A percentile compares a stretch with the other conserved stretches of the same genome.
Evolutionary conservation across 352 stramenopile genomes (phyloP).

Genomic region (Detonula confervacea): DNA sequence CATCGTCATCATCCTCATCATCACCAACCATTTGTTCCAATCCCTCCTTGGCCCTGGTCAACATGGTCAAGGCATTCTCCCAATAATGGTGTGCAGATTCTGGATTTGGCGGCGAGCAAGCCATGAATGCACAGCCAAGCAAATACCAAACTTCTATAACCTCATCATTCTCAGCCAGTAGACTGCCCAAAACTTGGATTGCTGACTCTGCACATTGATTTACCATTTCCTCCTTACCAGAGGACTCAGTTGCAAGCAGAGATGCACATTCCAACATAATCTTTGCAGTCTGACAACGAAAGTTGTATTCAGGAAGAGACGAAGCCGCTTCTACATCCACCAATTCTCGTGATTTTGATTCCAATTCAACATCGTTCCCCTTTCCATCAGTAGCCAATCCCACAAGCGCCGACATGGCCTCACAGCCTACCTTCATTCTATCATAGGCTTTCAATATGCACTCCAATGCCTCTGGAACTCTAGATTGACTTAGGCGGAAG

Average conservation of each 20-base stretch:
- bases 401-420: conserved; percentile 76
- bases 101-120: conserved; percentile 60
- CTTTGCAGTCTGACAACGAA: conserved; percentile 86
- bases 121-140: conserved; percentile 83
- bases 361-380: conserved; percentile 48
- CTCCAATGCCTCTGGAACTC: conserved; percentile 89
- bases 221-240: conserved; percentile 26
- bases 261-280: conserved; percentile 86
- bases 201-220: conserved; percentile 69
- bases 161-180: conserved; percentile 87
- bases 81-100: conserved; percentile 79
- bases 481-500: conserved; percentile 92
- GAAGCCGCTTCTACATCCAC: conserved; percentile 73
- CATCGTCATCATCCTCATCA: conserved; percentile 57
- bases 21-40: conserved; percentile 59
- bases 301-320: conserved; percentile 83
- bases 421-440: conserved; percentile 87
- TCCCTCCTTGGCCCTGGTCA: conserved; percentile 70
- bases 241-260: conserved; percentile 43
- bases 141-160: conserved; percentile 88
- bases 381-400: conserved; percentile 57
- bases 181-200: conserved; percentile 80
- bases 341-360: conserved; percentile 62
- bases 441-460: conserved; percentile 92
- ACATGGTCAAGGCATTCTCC: conserved; percentile 76